Evolutionary conservation across 2,329 filamentous ascomycete species (phyloP), one percentile per base, ranked within the genome.

Genomic region (Endocalyx cinctus): DNA sequence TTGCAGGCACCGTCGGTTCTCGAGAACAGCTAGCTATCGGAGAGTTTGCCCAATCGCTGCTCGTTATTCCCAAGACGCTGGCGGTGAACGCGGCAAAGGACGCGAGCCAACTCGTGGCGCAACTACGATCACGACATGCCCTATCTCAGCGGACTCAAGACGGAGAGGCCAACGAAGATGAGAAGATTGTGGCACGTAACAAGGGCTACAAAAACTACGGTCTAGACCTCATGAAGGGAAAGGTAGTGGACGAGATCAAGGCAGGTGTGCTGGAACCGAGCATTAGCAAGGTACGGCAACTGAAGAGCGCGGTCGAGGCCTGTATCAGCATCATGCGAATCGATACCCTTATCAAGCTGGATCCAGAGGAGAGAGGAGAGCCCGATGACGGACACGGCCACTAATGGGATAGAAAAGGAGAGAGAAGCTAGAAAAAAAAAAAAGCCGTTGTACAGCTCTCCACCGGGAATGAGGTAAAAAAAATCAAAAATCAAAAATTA

Each of bases 161-260:
- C 46, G 83, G 83, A n/a, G 85, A 89, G 49, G 80, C 75, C 33
- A 81, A 78, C 48, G 86, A 90, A 62, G 84, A 94, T 53, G 87
- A 92, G 62, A 95, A 94, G 74, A 81, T 80, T 33, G 74, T 92
- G 38, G 87, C 88, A 30, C 87, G 87, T 64, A 92, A 90, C 69
- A 96, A 95, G 79, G 86, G 85, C 52, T 98, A 97, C 74, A 92
- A 90, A 70, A 98, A 98, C 74, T 98, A 98, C 63, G 92, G 92
- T 31, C 72, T 98, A 38, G 94, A 98, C 62, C 70, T 98, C 52
- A 72, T 72, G 37, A 88, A 85, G 60, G 92, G 92, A 49, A 90
- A 87, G 60, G 87, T 97, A 38, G 82, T 89, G 35, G 92, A 98
- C 62, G 82, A 87, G 68, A 71, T 98, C 54, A 97, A 97, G 76